Evolutionary conservation across 1,139 yeast species (phyloP).

Genomic region (Candida anutae): DNA sequence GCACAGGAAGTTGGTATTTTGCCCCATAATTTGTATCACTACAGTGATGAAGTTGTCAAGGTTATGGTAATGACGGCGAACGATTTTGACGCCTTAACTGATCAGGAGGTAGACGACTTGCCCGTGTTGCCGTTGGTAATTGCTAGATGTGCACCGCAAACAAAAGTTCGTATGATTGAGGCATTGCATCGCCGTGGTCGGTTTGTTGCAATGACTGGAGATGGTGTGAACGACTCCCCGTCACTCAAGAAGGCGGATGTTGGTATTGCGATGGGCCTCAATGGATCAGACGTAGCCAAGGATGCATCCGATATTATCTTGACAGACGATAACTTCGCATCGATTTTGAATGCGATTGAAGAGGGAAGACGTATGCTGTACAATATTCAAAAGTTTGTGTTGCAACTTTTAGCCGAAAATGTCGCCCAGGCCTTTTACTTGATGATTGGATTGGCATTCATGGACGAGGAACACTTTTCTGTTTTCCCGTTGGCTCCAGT

Average conservation of each 20-base stretch:
- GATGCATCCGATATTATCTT: constrained; percentile 73
- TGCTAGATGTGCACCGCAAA: constrained; percentile 82
- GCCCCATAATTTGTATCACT: constrained; percentile 61
- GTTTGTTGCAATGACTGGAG: constrained; percentile 83
- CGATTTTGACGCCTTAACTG: constrained; percentile 59
- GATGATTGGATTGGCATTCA: constrained; percentile 65
- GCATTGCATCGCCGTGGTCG: constrained; percentile 67
- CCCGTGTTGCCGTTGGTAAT: constrained; percentile 73
- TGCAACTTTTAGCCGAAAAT: constrained; percentile 70
- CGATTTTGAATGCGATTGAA: constrained; percentile 69
- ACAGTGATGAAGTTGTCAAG: constrained; percentile 51
- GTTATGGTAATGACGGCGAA: constrained; percentile 73
- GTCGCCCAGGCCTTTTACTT: constrained; percentile 71
- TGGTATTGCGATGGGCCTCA: constrained; percentile 83
- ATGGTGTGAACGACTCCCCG: constrained; percentile 83
- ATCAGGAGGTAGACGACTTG: constrained; percentile 55
- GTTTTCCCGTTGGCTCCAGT: constrained; percentile 77
- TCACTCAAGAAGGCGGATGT: constrained; percentile 74
- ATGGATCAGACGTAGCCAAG: constrained; percentile 78
- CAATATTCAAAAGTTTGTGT: constrained; percentile 75
- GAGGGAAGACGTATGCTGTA: constrained; percentile 80
- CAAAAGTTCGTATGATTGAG: constrained; percentile 78
- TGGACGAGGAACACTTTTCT: constrained; percentile 49
- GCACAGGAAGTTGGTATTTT: constrained; percentile 82
- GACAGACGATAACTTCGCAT: constrained; percentile 71